Percentiles rank a stretch among this genome's conserved stretches.
Conservation (phyloP, 192 early-diverging fungal species). For the Funneliformis geosporum region DNA sequence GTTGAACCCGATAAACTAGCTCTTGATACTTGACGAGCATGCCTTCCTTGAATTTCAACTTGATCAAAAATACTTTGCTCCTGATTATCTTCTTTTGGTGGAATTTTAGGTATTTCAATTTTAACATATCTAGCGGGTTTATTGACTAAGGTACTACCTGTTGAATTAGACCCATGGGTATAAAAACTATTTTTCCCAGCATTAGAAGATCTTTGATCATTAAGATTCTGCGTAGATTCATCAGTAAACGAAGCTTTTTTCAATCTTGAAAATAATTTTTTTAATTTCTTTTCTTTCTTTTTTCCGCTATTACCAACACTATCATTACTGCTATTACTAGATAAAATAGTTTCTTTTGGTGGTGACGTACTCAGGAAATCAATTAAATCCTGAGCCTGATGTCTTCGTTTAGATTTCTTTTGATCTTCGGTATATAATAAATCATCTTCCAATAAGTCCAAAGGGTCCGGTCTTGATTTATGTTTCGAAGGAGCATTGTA, state of each 20-base stretch:
- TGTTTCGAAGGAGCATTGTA: background rate
- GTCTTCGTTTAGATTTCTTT: constrained; percentile 1
- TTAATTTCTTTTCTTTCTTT: constrained; percentile 21
- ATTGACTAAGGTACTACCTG: background rate
- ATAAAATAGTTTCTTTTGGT: background rate
- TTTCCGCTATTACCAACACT: background rate
- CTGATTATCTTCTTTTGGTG: background rate
- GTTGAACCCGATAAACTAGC: background rate
- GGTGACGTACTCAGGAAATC: constrained; percentile 27
- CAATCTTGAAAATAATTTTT: constrained; percentile 10
- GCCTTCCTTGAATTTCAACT: constrained; percentile 23
- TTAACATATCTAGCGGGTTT: constrained; percentile 9
- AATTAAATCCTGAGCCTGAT: constrained; percentile 26
- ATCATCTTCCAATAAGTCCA: constrained; percentile 24
- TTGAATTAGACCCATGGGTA: background rate
- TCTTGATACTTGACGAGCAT: constrained; percentile 13
- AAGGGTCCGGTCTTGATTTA: constrained; percentile 18
- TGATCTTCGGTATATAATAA: background rate
- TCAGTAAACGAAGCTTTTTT: constrained; percentile 10
- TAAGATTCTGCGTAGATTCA: background rate
- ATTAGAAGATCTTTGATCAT: background rate
- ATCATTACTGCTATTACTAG: background rate
- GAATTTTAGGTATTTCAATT: constrained; percentile 26
- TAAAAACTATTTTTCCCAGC: background rate
- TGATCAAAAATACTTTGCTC: constrained; percentile 30